Evolutionary conservation across 2,329 filamentous ascomycete genomes (phyloP), one percentile per base, ranked within the genome.

Genomic region (Trichoderma sp.): DNA sequence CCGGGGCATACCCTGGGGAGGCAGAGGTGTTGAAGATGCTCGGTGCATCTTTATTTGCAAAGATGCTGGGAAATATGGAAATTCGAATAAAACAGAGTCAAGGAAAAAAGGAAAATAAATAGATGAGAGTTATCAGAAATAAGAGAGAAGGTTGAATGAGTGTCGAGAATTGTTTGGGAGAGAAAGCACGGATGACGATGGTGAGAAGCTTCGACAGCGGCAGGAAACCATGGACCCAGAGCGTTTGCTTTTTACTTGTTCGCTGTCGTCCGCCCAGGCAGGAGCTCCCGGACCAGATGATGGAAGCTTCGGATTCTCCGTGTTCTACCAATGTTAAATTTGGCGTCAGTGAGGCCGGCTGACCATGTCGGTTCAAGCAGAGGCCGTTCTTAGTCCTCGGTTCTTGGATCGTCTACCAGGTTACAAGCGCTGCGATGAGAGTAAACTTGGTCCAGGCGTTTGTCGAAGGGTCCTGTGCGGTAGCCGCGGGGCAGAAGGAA

Each of bases 381-480:
- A 69, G 66, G 66, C 39, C 66, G 66, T 62, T 32, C n/a, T 53
- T 15, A 69, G 66, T 39, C 66, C 66, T 69, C 55, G 32, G 66
- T 69, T 43, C 36, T 62, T 39, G 32, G 66, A 36, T 39, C 36
- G 53, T 28, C 57, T 59, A 50, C 39, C 66, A 69, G 55, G 66
- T 58, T 61, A 61, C 57, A 57, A 57, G 47, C 66, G 57, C n/a
- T 53, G 66, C 30, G 66, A 69, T 69, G 13, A 62, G 28, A 64
- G 32, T 23, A 26, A 26, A 61, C 39, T 59, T 64, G 69, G 69
- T n/a, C 55, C 61, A 61, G 63, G 69, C 69, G 62, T 59, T 57
- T 55, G 69, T 47, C 36, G 69, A 71, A 57, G 69, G 20, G 69
- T 68, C 36, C 57, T 11, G 28, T 12, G 58, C 20, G 32, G 9